These are phyloP conservation scores for Lactifluus subvellereus DNA, from an alignment of 768 basidiomycete genomes.

Conservation along the genomic window DNA sequence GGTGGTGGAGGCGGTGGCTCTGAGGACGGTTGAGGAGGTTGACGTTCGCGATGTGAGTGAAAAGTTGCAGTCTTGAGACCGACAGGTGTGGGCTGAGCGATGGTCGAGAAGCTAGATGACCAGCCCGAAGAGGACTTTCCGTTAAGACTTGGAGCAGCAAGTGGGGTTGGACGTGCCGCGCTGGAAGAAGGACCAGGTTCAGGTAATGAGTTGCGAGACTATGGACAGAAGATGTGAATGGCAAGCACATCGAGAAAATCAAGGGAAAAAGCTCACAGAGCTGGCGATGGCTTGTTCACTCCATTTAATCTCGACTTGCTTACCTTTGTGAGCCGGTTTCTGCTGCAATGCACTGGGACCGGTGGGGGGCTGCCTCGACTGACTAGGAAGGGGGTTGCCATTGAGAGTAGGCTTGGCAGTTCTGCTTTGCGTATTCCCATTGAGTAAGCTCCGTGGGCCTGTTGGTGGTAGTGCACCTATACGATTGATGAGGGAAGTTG, in stretches of 20 bases:
- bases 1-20: slow-evolving; percentile 31
- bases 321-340: slow-evolving; percentile 37
- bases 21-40: slow-evolving; percentile 22
- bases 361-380: slow-evolving; percentile 30
- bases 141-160: slow-evolving; percentile 18
- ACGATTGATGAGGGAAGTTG: slow-evolving; percentile 32
- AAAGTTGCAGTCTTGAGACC: slow-evolving; percentile 23
- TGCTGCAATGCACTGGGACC: slow-evolving; percentile 29
- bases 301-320: slow-evolving; percentile 37
- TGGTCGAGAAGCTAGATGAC: slow-evolving; percentile 24
- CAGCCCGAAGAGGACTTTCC: slow-evolving; percentile 23
- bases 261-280: slow-evolving; percentile 28
- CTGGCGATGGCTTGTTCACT: slow-evolving; percentile 30
- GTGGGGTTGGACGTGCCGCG: slow-evolving; percentile 12
- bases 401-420: slow-evolving; percentile 42
- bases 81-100: slow-evolving; percentile 25
- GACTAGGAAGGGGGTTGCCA: slow-evolving; percentile 33
- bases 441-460: slow-evolving; percentile 56
- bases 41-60: slow-evolving; percentile 28
- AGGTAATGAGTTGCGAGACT: slow-evolving; percentile 16
- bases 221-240: slow-evolving; percentile 16
- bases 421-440: slow-evolving; percentile 29
- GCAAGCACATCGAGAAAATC: slow-evolving; percentile 11
- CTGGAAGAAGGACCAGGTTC: slow-evolving; percentile 16
- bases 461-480: slow-evolving; percentile 57